phyloP scores from a whole-genome alignment of 352 stramenopile genomes.

The Pythium volutum region DNA sequence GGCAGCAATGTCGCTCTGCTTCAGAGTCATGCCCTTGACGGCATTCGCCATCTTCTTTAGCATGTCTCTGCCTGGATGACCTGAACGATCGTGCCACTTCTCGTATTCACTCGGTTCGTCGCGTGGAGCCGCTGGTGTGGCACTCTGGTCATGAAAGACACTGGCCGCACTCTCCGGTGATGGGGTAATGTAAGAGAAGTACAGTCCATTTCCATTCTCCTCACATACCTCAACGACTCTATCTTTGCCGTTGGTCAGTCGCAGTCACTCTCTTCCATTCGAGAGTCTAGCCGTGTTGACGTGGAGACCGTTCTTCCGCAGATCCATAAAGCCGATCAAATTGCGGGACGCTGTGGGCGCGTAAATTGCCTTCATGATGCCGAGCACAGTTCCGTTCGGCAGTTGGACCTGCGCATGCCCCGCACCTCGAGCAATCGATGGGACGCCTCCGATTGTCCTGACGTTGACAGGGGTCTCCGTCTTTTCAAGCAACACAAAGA shows the following conservation, averaged over 20 bases:
- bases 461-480: background rate
- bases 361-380: slow-evolving; percentile 9
- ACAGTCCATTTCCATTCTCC: slow-evolving; percentile 2
- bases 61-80: slow-evolving; percentile 15
- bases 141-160: too few relatives aligned
- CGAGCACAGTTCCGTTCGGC: slow-evolving; percentile 9
- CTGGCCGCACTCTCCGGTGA: background rate
- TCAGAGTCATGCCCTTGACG: slow-evolving; percentile 1
- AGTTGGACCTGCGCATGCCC: background rate
- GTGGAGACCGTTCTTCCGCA: slow-evolving; percentile 10
- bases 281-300: slow-evolving; percentile 3
- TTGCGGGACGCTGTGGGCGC: slow-evolving; percentile 8
- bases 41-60: slow-evolving; percentile 8
- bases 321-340: slow-evolving; percentile 1
- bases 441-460: slow-evolving; percentile 8
- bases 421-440: slow-evolving; percentile 6
- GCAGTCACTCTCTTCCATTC: slow-evolving; percentile 1
- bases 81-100: slow-evolving; percentile 8
- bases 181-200: slow-evolving; percentile 7
- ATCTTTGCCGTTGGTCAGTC: background rate
- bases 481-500: slow-evolving; percentile 4
- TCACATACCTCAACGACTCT: background rate
- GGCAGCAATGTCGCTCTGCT: background rate
- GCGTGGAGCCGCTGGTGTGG: too few relatives aligned
- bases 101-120: too few relatives aligned